phyloP scores from a whole-genome alignment of 2,329 filamentous ascomycete genomes.

The Chalaropsis ovoidea region DNA sequence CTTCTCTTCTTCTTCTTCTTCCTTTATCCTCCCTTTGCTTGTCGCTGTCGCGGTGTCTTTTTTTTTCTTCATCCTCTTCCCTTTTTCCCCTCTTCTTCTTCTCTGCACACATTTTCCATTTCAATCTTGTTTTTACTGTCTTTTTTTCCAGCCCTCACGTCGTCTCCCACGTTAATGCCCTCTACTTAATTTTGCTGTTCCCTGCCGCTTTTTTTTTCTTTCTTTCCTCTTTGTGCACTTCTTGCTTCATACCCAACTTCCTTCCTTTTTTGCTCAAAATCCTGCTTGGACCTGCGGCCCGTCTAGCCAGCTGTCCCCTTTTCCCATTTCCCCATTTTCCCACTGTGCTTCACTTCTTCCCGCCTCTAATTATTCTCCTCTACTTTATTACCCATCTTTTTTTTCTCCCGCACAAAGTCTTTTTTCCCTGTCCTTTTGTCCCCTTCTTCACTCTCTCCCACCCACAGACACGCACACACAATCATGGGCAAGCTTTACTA shows the following conservation, averaged over 20 bases:
- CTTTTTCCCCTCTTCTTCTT: neutral
- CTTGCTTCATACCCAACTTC: neutral
- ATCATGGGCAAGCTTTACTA: conserved; percentile 59
- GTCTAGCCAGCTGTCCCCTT: conserved; percentile 10
- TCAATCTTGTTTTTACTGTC: neutral
- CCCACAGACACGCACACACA: conserved; percentile 30
- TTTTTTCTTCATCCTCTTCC: neutral
- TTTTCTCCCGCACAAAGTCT: neutral
- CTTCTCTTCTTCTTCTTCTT: neutral
- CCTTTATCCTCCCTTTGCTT: neutral
- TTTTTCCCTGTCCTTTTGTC: conserved; percentile 1
- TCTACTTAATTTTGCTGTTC: neutral
- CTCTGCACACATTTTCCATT: neutral
- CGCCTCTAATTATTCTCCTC: neutral
- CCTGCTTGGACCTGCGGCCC: neutral
- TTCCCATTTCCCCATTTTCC: conserved; percentile 7
- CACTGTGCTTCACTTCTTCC: neutral
- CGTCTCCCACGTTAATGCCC: neutral
- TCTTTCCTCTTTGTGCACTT: conserved; percentile 6
- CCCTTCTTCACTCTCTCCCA: conserved; percentile 1
- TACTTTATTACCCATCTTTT: neutral
- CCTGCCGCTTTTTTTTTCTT: neutral
- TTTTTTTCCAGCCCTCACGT: neutral
- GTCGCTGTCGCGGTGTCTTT: too few relatives aligned
- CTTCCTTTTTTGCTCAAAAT: neutral